These are phyloP conservation scores for Sclerotiophoma versabilis DNA, from an alignment of 2,329 filamentous ascomycete genomes.

Conservation along the genomic window DNA sequence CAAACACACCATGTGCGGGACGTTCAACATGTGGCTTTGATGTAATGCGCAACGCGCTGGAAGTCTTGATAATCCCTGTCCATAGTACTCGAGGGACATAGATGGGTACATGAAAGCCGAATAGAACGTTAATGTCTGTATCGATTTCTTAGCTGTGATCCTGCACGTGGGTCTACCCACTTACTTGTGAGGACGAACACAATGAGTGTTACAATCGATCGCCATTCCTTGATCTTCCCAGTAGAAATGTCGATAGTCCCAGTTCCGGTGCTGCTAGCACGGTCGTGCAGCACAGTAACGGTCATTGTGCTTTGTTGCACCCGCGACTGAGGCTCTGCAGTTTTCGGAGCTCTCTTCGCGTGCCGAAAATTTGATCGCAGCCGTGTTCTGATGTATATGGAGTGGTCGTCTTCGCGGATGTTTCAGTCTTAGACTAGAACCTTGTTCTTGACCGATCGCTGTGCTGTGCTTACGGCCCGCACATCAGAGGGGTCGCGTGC, in stretches of 20 bases:
- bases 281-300: not conserved
- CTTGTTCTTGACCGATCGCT: not conserved
- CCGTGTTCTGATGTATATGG: not conserved
- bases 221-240: slow-evolving; percentile 67
- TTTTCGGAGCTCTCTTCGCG: not conserved
- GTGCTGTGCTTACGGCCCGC: not conserved
- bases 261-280: not conserved
- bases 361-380: not conserved
- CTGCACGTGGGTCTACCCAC: slow-evolving; percentile 42
- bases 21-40: slow-evolving; percentile 47
- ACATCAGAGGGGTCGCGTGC: slow-evolving; percentile 1
- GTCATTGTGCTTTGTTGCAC: not conserved
- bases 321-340: not conserved
- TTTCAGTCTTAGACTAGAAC: not conserved
- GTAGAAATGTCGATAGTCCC: slow-evolving; percentile 44
- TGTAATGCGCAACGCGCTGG: slow-evolving; percentile 62
- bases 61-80: slow-evolving; percentile 53
- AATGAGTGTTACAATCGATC: slow-evolving; percentile 73
- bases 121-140: slow-evolving; percentile 71
- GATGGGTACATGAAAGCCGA: slow-evolving; percentile 71
- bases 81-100: slow-evolving; percentile 62
- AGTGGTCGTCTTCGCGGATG: not conserved
- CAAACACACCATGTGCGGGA: slow-evolving; percentile 51
- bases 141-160: not conserved
- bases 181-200: slow-evolving; percentile 74